phyloP scores from a whole-genome alignment of 495 filamentous ascomycete species.

The Daldinia caldariorum region DNA sequence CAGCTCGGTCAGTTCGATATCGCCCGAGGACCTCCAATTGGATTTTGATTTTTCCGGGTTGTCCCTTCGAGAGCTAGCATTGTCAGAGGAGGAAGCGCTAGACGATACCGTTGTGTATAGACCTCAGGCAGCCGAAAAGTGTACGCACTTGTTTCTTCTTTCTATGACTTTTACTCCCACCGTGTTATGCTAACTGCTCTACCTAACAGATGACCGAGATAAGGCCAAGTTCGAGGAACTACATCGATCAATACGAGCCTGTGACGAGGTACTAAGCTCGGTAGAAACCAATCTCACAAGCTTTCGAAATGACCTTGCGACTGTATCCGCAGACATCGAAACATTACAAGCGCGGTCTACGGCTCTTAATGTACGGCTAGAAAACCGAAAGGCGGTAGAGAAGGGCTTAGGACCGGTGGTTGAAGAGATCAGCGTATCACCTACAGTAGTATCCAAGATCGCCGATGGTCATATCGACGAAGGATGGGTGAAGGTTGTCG shows the following conservation, averaged over 20 bases:
- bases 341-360: slow-evolving; percentile 86
- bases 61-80: slow-evolving; percentile 76
- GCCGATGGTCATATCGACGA: slow-evolving; percentile 91
- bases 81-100: slow-evolving; percentile 53
- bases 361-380: slow-evolving; percentile 83
- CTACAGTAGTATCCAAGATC: slow-evolving; percentile 80
- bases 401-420: slow-evolving; percentile 88
- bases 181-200: slow-evolving; percentile 39
- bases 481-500: slow-evolving; percentile 83
- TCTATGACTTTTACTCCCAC: slow-evolving; percentile 33
- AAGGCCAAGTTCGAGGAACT: slow-evolving; percentile 91
- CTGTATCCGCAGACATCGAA: slow-evolving; percentile 94
- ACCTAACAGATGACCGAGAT: slow-evolving; percentile 75
- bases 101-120: slow-evolving; percentile 61
- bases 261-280: slow-evolving; percentile 91
- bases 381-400: slow-evolving; percentile 90
- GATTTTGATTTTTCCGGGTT: slow-evolving; percentile 83
- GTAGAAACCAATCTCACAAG: slow-evolving; percentile 91
- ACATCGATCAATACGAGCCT: slow-evolving; percentile 86
- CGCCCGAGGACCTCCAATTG: slow-evolving; percentile 54
- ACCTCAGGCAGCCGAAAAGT: slow-evolving; percentile 79
- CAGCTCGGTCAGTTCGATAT: slow-evolving; percentile 44
- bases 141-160: slow-evolving; percentile 57
- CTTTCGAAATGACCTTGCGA: slow-evolving; percentile 90
- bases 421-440: slow-evolving; percentile 89